phyloP scores from a whole-genome alignment of 2,329 filamentous ascomycete species.

The Clonostachys byssicola region DNA sequence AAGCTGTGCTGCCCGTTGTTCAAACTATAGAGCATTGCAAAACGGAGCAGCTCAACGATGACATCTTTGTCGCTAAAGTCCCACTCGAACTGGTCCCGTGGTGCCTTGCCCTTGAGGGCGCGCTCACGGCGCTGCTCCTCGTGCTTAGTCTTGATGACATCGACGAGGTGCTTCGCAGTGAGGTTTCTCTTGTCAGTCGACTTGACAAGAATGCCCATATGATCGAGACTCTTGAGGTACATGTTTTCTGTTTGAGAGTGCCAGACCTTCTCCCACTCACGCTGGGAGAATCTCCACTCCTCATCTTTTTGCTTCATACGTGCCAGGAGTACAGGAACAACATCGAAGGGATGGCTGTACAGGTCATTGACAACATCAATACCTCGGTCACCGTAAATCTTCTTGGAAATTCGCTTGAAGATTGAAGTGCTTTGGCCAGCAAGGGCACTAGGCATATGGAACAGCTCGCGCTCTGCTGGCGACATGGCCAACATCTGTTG shows the following conservation, averaged over 20 bases:
- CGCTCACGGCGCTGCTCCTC: constrained; percentile 81
- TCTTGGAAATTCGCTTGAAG: constrained; percentile 95
- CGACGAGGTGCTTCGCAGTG: constrained; percentile 83
- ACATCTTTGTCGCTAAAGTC: constrained; percentile 69
- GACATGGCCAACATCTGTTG: constrained; percentile 83
- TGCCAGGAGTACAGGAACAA: constrained; percentile 83
- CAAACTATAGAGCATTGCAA: constrained; percentile 62
- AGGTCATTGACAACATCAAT: constrained; percentile 83
- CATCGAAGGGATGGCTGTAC: constrained; percentile 77
- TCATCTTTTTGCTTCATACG: constrained; percentile 94
- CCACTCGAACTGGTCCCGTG: constrained; percentile 72
- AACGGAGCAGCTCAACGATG: constrained; percentile 55
- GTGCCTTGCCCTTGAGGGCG: constrained; percentile 54
- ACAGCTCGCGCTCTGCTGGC: constrained; percentile 66
- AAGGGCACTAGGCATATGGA: constrained; percentile 77
- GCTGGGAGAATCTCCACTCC: constrained; percentile 94
- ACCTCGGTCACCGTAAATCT: constrained; percentile 90
- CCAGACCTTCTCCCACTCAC: constrained; percentile 99
- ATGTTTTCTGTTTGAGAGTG: constrained; percentile 91
- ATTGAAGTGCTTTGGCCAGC: constrained; percentile 94
- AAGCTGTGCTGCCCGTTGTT: constrained; percentile 67
- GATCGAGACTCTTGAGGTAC: constrained; percentile 94
- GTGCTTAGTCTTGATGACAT: constrained; percentile 86
- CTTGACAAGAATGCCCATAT: constrained; percentile 90
- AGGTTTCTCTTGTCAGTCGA: constrained; percentile 87